A percentile compares a stretch with the other conserved stretches of the same genome.
These are phyloP conservation scores for Pneumocystis sp. DNA, from an alignment of 1,139 yeast genomes.

Conservation along the genomic window DNA sequence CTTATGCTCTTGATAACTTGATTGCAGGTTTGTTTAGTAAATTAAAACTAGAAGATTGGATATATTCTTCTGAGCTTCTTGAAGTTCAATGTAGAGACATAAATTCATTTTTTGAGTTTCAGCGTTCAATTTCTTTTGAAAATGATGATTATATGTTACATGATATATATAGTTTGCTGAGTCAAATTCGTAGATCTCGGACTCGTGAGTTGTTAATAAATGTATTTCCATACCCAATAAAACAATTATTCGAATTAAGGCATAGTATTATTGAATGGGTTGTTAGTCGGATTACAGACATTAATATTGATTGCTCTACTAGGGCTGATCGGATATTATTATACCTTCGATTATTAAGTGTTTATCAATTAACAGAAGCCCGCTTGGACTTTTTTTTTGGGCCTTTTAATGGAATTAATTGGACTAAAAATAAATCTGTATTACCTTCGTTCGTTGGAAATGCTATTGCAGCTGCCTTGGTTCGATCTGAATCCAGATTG, in stretches of 20 bases:
- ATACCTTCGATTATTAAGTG: conserved; percentile 49
- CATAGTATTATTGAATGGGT: conserved; percentile 51
- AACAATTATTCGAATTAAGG: conserved; percentile 53
- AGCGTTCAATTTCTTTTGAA: conserved; percentile 29
- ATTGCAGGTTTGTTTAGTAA: conserved; percentile 46
- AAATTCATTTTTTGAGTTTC: conserved; percentile 46
- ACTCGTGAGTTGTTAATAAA: conserved; percentile 34
- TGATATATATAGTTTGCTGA: conserved; percentile 58
- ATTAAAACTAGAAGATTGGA: conserved; percentile 64
- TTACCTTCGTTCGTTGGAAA: conserved; percentile 81
- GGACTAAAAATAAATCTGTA: conserved; percentile 14
- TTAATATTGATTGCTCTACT: conserved; percentile 38
- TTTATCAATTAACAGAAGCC: conserved; percentile 56
- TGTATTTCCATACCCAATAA: conserved; percentile 55
- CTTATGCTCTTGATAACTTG: conserved; percentile 37
- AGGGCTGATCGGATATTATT: conserved; percentile 61
- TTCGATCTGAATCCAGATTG: conserved; percentile 65
- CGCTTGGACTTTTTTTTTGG: conserved; percentile 41
- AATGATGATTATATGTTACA: conserved; percentile 50
- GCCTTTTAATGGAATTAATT: conserved; percentile 22
- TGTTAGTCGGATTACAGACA: conserved; percentile 49
- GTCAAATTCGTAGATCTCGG: conserved; percentile 34
- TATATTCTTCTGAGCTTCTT: conserved; percentile 53
- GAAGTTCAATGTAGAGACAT: conserved; percentile 49
- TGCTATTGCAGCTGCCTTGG: conserved; percentile 58